Evolutionary conservation across 768 basidiomycete genomes (phyloP).

Genomic region (Serendipita sp.): DNA sequence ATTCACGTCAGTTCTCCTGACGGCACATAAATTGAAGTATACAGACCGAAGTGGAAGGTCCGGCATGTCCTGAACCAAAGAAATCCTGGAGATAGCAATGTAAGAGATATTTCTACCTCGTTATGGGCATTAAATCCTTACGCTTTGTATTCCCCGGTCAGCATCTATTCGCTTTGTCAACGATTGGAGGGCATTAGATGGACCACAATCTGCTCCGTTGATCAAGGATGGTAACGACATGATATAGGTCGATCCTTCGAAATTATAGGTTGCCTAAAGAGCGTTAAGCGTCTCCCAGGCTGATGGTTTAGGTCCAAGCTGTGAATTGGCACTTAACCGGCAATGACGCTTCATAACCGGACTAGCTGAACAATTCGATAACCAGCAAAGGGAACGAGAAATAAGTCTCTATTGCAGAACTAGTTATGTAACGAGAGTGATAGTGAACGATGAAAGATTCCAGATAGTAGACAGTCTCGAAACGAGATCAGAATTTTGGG

Average conservation of each 20-base stretch:
- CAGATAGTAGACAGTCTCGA: not conserved
- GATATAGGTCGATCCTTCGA: too few relatives aligned
- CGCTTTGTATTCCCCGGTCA: conserved; percentile 68
- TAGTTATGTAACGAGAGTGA: too few relatives aligned
- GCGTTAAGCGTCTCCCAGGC: too few relatives aligned
- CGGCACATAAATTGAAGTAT: conserved; percentile 8
- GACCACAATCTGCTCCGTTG: conserved; percentile 68
- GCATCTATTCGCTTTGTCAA: conserved; percentile 65
- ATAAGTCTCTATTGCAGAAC: too few relatives aligned
- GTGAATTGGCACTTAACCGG: too few relatives aligned
- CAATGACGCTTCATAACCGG: too few relatives aligned
- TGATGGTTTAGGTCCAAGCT: too few relatives aligned
- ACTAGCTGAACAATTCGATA: too few relatives aligned
- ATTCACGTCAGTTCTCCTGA: not conserved
- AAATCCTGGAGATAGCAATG: conserved; percentile 37
- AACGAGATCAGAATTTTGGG: conserved; percentile 11
- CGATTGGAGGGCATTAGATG: conserved; percentile 64
- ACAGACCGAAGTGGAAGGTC: conserved; percentile 46
- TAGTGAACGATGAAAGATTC: too few relatives aligned
- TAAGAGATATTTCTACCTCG: not conserved
- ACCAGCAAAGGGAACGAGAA: too few relatives aligned
- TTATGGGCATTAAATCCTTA: conserved; percentile 18
- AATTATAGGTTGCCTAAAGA: too few relatives aligned
- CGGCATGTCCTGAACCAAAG: conserved; percentile 42
- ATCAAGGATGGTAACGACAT: conserved; percentile 76